Conservation (phyloP, 225 moss, liverwort and hornwort species). For the Neckera pumila region DNA sequence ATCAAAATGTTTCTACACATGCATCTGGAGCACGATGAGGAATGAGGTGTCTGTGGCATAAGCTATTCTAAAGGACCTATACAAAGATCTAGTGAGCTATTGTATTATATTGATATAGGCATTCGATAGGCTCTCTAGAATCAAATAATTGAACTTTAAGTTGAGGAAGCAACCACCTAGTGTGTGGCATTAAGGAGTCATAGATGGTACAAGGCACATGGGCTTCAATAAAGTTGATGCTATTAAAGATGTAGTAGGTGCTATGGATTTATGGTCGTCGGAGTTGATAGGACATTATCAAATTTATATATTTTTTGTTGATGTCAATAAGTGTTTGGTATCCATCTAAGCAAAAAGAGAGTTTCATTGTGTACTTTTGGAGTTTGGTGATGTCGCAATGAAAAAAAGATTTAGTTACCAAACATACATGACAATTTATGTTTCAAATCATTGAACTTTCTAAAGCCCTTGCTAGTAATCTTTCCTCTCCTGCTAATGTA, state of each 20-base stretch:
- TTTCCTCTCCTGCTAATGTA: neutral
- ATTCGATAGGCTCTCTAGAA: neutral
- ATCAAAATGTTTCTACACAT: rapidly evolving
- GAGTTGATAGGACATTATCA: neutral
- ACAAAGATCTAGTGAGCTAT: rapidly evolving
- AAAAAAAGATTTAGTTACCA: neutral
- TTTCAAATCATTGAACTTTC: neutral
- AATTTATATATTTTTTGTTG: neutral
- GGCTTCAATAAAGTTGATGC: neutral
- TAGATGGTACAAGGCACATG: neutral
- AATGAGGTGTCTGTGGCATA: rapidly evolving
- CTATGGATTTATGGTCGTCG: rapidly evolving
- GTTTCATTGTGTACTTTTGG: neutral
- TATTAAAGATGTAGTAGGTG: rapidly evolving
- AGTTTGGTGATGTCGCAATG: neutral
- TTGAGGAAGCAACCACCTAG: neutral
- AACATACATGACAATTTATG: neutral
- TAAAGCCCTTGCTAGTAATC: neutral
- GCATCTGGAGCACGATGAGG: rapidly evolving
- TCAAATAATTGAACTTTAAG: neutral
- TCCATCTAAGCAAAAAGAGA: rapidly evolving
- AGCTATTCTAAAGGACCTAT: rapidly evolving
- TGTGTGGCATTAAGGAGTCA: rapidly evolving
- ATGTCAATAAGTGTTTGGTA: rapidly evolving
- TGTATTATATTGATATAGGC: no score